phyloP scores from a whole-genome alignment of 2,329 filamentous ascomycete genomes.

The Fusarium pseudonygamai region DNA sequence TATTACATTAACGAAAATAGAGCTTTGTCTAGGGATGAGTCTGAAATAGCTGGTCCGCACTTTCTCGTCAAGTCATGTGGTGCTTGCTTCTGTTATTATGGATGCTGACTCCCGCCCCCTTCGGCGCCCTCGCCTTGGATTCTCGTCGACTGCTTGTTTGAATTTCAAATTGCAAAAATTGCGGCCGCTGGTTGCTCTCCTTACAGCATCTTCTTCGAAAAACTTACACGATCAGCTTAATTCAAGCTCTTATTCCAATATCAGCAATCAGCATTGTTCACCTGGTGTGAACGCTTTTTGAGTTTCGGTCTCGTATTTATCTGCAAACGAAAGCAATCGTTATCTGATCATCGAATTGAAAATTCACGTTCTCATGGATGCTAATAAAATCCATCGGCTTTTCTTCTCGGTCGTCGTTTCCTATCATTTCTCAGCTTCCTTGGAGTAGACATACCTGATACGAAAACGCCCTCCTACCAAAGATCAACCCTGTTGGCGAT shows the following conservation, averaged over 20 bases:
- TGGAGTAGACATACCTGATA: neutral
- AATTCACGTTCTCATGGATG: neutral
- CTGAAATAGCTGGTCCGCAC: neutral
- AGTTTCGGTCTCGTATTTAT: neutral
- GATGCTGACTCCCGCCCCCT: neutral
- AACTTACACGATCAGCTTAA: neutral
- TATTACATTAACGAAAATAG: neutral
- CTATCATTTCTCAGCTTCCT: neutral
- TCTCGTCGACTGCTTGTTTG: slow-evolving; percentile 13
- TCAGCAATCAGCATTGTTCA: slow-evolving; percentile 11
- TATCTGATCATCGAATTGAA: neutral
- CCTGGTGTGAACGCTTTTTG: slow-evolving; percentile 2
- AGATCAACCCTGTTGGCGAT: slow-evolving; percentile 34
- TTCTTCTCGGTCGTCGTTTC: neutral
- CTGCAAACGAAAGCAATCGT: neutral
- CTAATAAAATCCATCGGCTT: neutral
- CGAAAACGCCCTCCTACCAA: neutral
- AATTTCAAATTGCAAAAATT: too few relatives aligned
- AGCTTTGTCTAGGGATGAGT: slow-evolving; percentile 20
- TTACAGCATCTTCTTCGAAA: neutral
- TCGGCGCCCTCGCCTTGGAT: neutral
- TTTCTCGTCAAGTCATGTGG: neutral
- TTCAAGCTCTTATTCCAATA: neutral
- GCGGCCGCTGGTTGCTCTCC: neutral
- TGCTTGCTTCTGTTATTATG: neutral